Percentiles rank a stretch among this genome's conserved stretches.
Conservation (phyloP, 2,329 filamentous ascomycete species). For the Talaromyces atroroseus region DNA sequence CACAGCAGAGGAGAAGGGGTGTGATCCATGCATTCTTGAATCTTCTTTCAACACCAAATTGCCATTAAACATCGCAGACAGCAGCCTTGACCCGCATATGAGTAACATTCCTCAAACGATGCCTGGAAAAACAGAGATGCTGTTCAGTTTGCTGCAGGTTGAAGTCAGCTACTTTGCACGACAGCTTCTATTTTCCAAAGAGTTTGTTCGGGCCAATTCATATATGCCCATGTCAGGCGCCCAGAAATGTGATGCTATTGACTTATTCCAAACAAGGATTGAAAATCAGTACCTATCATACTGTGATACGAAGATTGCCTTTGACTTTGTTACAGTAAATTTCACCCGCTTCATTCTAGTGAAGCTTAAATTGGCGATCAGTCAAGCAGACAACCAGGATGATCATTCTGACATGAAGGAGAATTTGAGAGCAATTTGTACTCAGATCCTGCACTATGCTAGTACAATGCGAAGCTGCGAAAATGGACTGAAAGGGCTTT, state of each 20-base stretch:
- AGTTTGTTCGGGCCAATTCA: not conserved
- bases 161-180: not conserved
- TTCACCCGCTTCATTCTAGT: not conserved
- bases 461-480: not conserved
- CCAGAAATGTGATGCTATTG: not conserved
- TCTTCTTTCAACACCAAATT: slow-evolving; percentile 19
- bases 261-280: not conserved
- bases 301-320: not conserved
- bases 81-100: slow-evolving; percentile 18
- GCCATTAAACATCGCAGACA: slow-evolving; percentile 22
- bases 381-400: not conserved
- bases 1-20: slow-evolving; percentile 23
- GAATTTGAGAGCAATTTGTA: not conserved
- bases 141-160: not conserved
- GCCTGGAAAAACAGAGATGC: not conserved
- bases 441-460: not conserved
- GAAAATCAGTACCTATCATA: not conserved
- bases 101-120: slow-evolving; percentile 1
- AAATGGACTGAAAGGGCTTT: not conserved
- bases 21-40: slow-evolving; percentile 22
- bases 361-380: not conserved
- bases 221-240: not conserved
- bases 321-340: not conserved
- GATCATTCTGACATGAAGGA: not conserved
- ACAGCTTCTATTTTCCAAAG: not conserved